phyloP scores from a whole-genome alignment of 2,329 filamentous ascomycete species.

The Colletotrichum tofieldiae region DNA sequence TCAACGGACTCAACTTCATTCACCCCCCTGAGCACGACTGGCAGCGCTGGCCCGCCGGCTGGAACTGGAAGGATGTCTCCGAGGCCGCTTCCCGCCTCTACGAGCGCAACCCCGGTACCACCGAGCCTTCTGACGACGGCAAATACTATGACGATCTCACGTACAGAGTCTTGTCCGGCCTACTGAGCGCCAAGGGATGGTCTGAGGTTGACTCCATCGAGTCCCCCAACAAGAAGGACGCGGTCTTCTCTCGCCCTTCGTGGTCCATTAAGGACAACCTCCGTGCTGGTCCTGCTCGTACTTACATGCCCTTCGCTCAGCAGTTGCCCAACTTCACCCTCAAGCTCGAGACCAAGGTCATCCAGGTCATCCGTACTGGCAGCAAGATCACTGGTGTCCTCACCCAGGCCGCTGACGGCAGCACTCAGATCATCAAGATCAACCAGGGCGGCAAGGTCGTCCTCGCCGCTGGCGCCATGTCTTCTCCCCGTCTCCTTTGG shows the following conservation, averaged over 20 bases:
- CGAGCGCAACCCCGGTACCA: conserved; percentile 48
- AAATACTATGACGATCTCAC: conserved; percentile 38
- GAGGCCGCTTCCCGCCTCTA: conserved; percentile 49
- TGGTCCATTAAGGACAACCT: conserved; percentile 40
- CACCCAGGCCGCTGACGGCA: conserved; percentile 41
- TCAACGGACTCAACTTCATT: conserved; percentile 54
- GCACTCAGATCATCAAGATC: conserved; percentile 45
- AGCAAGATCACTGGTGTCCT: conserved; percentile 46
- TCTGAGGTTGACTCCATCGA: conserved; percentile 59
- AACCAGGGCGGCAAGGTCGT: conserved; percentile 46
- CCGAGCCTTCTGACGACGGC: conserved; percentile 48
- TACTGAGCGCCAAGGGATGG: conserved; percentile 37
- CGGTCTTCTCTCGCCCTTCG: conserved; percentile 35
- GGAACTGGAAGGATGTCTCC: conserved; percentile 49
- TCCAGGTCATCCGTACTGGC: conserved; percentile 44
- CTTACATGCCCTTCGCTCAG: conserved; percentile 46
- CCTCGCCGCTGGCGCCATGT: conserved; percentile 46
- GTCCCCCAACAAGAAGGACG: conserved; percentile 35
- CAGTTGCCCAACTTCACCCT: conserved; percentile 47
- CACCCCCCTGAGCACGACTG: conserved; percentile 52
- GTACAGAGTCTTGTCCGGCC: conserved; percentile 25
- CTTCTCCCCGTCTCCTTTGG: conserved; percentile 44
- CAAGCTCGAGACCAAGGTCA: conserved; percentile 45
- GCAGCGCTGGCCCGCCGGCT: conserved; percentile 51
- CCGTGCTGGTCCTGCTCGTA: conserved; percentile 44